These are phyloP conservation scores for Cajanus cajan DNA, from an alignment of 306 rosid genomes.

Conservation along the genomic window DNA sequence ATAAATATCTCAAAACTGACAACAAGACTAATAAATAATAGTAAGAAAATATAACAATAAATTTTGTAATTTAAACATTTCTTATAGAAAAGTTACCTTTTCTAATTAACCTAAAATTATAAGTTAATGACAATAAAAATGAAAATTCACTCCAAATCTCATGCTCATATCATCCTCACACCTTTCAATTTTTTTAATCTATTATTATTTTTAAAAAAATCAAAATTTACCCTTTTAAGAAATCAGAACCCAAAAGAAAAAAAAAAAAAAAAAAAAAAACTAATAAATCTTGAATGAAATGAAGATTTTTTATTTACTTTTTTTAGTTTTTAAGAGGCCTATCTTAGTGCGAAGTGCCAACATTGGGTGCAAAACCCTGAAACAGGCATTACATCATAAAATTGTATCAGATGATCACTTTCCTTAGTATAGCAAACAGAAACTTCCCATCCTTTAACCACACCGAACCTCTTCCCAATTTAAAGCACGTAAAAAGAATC, in stretches of 20 bases:
- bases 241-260: conserved; percentile 6
- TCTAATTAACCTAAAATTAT: neutral
- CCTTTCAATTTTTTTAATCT: neutral
- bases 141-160: neutral
- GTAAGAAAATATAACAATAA: neutral
- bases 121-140: neutral
- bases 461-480: no score
- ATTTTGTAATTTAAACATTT: neutral
- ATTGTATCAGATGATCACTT: no score
- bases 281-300: conserved; percentile 20
- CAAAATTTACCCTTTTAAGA: neutral
- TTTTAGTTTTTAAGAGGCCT: no score
- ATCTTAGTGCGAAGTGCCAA: no score
- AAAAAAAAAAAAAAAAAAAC: no score
- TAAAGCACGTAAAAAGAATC: no score
- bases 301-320: no score
- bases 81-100: neutral
- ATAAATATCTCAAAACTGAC: neutral
- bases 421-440: no score
- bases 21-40: neutral
- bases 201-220: neutral
- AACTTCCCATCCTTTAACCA: no score
- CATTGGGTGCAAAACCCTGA: no score
- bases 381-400: no score
- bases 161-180: neutral